phyloP scores from a whole-genome alignment of 2,329 filamentous ascomycete species.

The Neonectria punicea region DNA sequence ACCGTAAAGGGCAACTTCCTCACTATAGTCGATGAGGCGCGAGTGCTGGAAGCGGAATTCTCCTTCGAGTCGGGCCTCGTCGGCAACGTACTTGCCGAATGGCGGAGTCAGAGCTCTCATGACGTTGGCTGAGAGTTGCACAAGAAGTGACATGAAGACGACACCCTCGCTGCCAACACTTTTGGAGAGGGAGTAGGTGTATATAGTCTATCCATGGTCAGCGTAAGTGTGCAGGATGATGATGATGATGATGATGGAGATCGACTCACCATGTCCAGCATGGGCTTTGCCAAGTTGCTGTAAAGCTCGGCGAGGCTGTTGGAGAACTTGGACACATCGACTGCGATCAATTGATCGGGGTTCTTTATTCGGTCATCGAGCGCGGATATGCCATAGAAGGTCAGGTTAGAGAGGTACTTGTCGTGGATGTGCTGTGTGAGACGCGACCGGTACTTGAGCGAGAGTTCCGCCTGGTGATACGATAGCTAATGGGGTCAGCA shows the following conservation, averaged over 20 bases:
- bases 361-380: constrained; percentile 99
- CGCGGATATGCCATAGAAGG: constrained; percentile 95
- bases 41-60: constrained; percentile 98
- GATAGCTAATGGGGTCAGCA: constrained; percentile 72
- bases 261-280: constrained; percentile 82
- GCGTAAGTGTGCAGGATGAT: constrained; percentile 5
- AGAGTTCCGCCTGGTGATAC: constrained; percentile 95
- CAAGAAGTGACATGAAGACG: constrained; percentile 93
- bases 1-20: constrained; percentile 91
- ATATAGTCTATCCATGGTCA: constrained; percentile 72
- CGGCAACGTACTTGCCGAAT: constrained; percentile 97
- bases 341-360: constrained; percentile 95
- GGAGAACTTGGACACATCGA: constrained; percentile 96
- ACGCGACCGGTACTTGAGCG: constrained; percentile 90
- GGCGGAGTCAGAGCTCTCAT: constrained; percentile 96
- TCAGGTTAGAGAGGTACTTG: constrained; percentile 96
- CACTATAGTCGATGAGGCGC: constrained; percentile 92
- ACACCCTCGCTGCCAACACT: constrained; percentile 97
- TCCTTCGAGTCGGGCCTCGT: constrained; percentile 92
- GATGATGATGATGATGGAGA: no score
- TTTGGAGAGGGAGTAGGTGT: constrained; percentile 92
- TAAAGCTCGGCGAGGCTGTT: constrained; percentile 95
- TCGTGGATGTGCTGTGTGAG: constrained; percentile 96
- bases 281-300: constrained; percentile 93
- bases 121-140: constrained; percentile 90